These are phyloP conservation scores for Ceratocystis lukuohia DNA, from an alignment of 2,329 filamentous ascomycete genomes.

Conservation along the genomic window DNA sequence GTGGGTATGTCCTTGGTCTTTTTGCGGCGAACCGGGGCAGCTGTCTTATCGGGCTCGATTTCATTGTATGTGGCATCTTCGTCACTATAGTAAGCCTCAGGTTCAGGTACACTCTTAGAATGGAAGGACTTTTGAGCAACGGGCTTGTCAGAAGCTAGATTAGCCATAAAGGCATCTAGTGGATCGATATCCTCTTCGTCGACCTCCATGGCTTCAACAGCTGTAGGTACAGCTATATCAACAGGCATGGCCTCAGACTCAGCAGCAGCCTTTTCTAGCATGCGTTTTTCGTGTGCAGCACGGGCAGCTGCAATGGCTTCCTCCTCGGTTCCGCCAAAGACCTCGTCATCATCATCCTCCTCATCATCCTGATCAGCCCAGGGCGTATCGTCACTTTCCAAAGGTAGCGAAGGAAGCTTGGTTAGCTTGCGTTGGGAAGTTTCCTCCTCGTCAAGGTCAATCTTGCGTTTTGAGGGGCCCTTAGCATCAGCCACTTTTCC, in stretches of 20 bases:
- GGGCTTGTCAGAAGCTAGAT: constrained; percentile 38
- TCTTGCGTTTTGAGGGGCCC: constrained; percentile 53
- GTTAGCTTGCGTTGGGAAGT: constrained; percentile 76
- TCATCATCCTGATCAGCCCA: constrained; percentile 53
- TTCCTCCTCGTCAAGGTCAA: constrained; percentile 82
- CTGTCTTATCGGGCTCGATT: constrained; percentile 34
- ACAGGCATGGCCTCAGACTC: constrained; percentile 21
- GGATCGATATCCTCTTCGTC: constrained; percentile 58
- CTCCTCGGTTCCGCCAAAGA: constrained; percentile 72
- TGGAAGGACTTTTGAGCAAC: constrained; percentile 18
- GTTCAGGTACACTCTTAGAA: constrained; percentile 46
- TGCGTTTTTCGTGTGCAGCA: constrained; percentile 69
- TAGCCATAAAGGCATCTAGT: constrained; percentile 92
- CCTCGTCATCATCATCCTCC: constrained; percentile 57
- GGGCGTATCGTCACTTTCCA: constrained; percentile 48
- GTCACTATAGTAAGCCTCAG: constrained; percentile 79
- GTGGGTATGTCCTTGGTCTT: constrained; percentile 81
- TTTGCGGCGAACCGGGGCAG: constrained; percentile 54
- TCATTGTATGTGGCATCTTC: constrained; percentile 52
- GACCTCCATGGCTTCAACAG: constrained; percentile 41
- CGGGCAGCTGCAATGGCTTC: constrained; percentile 75
- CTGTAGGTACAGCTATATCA: constrained; percentile 21
- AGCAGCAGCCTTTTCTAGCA: constrained; percentile 31
- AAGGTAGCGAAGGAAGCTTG: constrained; percentile 67
- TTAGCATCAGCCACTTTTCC: constrained; percentile 55